phyloP scores from a whole-genome alignment of 257 asterid genomes.

The Solanum phureja region DNA sequence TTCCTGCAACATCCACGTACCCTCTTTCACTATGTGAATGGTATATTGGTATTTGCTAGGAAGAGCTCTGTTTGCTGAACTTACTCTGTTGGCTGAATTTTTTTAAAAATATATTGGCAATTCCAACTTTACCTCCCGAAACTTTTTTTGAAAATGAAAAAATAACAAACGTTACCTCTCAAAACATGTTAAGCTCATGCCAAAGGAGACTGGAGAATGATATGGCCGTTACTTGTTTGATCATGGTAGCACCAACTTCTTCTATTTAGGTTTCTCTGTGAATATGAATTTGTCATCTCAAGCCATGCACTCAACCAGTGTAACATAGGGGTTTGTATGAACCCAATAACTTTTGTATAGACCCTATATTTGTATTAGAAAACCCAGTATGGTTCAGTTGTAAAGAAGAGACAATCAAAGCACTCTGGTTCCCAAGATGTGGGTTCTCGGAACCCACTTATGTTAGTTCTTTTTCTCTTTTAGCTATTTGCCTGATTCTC shows the following conservation, averaged over 20 bases:
- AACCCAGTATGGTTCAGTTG: not conserved
- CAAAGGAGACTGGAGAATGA: not conserved
- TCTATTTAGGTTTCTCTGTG: not conserved
- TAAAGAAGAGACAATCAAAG: not conserved
- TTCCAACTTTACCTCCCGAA: not conserved
- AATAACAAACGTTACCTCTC: not conserved
- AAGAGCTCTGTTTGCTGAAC: not conserved
- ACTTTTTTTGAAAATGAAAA: not conserved
- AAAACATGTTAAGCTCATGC: not conserved
- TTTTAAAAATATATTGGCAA: not conserved
- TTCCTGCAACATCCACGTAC: not conserved
- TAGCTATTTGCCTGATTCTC: not conserved
- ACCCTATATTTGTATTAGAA: not conserved
- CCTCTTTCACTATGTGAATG: not conserved
- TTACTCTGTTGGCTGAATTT: not conserved
- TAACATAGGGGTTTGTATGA: not conserved
- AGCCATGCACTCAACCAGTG: not conserved
- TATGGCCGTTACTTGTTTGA: not conserved
- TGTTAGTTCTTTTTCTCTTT: not conserved
- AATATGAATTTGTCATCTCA: not conserved
- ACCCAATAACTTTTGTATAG: not conserved
- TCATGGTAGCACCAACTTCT: not conserved
- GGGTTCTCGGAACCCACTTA: not conserved
- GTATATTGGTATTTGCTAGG: not conserved
- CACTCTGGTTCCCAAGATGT: not conserved